Conservation (phyloP, 352 stramenopile genomes). For the Thalassiosira mediterranea region DNA sequence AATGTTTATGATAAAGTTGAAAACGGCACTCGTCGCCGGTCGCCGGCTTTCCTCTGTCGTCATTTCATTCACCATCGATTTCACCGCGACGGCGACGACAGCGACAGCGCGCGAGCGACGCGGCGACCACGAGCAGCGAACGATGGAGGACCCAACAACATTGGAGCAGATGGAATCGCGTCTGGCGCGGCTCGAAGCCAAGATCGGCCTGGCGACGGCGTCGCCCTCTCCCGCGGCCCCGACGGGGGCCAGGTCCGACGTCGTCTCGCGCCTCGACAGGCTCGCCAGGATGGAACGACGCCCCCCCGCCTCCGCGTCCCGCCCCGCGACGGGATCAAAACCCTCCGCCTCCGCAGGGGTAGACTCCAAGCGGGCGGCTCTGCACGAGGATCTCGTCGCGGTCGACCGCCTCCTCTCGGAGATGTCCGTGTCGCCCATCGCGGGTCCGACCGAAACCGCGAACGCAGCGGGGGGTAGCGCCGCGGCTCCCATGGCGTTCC, state of each 20-base stretch:
- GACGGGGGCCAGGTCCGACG: not conserved
- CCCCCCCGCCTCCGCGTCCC: not conserved
- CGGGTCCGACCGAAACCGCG: constrained; percentile 19
- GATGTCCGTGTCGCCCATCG: constrained; percentile 34
- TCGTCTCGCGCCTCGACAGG: constrained; percentile 34
- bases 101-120: too few species aligned
- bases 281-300: constrained; percentile 7
- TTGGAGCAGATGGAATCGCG: constrained; percentile 38
- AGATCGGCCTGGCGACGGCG: constrained; percentile 20
- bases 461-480: not conserved
- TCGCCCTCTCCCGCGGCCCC: not conserved
- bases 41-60: too few species aligned
- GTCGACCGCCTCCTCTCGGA: constrained; percentile 41
- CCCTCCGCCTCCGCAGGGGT: constrained; percentile 7
- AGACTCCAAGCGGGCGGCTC: constrained; percentile 17
- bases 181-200: constrained; percentile 33
- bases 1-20: too few species aligned
- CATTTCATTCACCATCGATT: too few species aligned
- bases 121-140: too few species aligned
- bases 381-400: constrained; percentile 44
- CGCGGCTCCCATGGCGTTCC: constrained; percentile 58
- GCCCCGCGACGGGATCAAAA: constrained; percentile 3
- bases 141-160: not conserved
- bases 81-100: too few species aligned
- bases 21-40: too few species aligned